Conservation (phyloP, 305 asterid genomes). For the Euphrasia arctica region DNA sequence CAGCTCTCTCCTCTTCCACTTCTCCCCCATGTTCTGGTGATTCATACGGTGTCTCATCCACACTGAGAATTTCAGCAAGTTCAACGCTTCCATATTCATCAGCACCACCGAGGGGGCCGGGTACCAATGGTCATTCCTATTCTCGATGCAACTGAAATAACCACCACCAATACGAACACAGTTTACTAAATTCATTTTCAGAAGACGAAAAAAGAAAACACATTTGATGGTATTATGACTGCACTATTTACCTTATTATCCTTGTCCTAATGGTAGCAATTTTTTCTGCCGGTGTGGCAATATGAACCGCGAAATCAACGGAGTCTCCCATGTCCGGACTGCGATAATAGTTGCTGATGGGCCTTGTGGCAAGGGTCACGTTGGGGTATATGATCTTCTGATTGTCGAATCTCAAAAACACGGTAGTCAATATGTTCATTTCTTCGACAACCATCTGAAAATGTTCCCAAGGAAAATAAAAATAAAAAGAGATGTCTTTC, state of each 20-base stretch:
- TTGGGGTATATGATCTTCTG: slow-evolving; percentile 65
- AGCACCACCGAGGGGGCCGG: slow-evolving; percentile 48
- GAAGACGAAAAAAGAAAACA: too few species aligned
- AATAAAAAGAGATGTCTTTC: too few species aligned
- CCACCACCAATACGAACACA: neutral
- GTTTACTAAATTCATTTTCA: neutral
- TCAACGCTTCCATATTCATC: slow-evolving; percentile 45
- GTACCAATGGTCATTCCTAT: slow-evolving; percentile 67
- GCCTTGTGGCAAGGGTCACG: slow-evolving; percentile 60
- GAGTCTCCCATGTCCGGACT: slow-evolving; percentile 88
- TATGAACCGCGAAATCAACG: slow-evolving; percentile 58
- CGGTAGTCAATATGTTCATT: slow-evolving; percentile 77
- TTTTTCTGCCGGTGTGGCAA: slow-evolving; percentile 71
- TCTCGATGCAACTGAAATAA: slow-evolving; percentile 51
- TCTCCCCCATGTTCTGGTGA: slow-evolving; percentile 75
- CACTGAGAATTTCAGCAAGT: slow-evolving; percentile 46
- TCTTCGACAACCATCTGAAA: slow-evolving; percentile 81
- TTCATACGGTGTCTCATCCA: slow-evolving; percentile 78
- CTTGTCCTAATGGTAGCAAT: slow-evolving; percentile 51
- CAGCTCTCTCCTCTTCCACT: slow-evolving; percentile 53
- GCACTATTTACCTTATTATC: slow-evolving; percentile 36
- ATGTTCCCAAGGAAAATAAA: neutral
- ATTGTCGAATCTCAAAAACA: slow-evolving; percentile 64
- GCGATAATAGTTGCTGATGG: slow-evolving; percentile 65
- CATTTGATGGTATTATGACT: too few species aligned